Conservation (phyloP, 176 grass and related monocot species). For the Zizania latifolia region DNA sequence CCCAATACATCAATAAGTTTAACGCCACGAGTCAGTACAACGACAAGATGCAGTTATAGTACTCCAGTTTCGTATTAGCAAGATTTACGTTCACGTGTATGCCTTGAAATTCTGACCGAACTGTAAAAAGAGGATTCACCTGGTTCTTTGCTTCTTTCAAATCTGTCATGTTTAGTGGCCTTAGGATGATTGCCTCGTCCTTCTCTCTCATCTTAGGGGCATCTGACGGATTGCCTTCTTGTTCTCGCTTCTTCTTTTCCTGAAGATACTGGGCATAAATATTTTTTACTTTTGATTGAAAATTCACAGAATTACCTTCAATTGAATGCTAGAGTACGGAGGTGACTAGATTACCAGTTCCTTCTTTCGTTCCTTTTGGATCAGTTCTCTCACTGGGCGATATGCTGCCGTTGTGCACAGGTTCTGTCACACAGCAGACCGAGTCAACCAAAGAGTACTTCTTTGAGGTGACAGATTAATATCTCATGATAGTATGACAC, state of each 20-base stretch:
- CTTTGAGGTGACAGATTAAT: background rate
- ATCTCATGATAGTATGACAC: slow-evolving; percentile 30
- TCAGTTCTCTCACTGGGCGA: slow-evolving; percentile 84
- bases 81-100: background rate
- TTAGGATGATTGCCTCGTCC: slow-evolving; percentile 42
- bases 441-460: background rate
- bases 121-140: slow-evolving; percentile 30
- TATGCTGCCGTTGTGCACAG: slow-evolving; percentile 86
- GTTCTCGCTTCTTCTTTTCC: slow-evolving; percentile 48
- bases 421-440: slow-evolving; percentile 45
- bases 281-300: background rate
- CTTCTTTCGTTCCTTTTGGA: slow-evolving; percentile 83
- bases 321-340: background rate
- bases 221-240: slow-evolving; percentile 28
- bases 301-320: background rate
- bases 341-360: slow-evolving; percentile 56
- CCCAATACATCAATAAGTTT: background rate
- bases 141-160: slow-evolving; percentile 91
- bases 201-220: slow-evolving; percentile 37
- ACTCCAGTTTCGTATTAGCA: background rate
- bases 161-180: slow-evolving; percentile 75
- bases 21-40: too few relatives aligned
- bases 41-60: background rate
- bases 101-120: background rate
- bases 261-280: slow-evolving; percentile 14